Base-by-base conservation (phyloP, 2,329 filamentous ascomycete genomes). In the Westerdykella sp. region DNA sequence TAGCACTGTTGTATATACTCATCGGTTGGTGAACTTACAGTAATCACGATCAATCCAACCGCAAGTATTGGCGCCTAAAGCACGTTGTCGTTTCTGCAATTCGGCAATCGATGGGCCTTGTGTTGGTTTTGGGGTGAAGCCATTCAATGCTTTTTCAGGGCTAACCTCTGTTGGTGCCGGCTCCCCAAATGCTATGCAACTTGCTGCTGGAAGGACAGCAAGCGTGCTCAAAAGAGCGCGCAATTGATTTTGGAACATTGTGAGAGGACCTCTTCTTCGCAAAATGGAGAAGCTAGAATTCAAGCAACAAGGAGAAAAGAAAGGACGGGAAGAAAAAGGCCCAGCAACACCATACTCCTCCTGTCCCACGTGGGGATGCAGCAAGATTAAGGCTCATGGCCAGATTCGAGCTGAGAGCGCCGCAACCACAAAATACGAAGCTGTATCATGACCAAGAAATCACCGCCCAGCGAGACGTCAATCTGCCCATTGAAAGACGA, bases 41-140 rank as follows among this genome's bases (percentile, higher is more conserved):
- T 45, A 44, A 22, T 53, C 42, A 5, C 48, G 52, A 41, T 58
- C 50, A 1, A 57, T 28, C 56, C 56, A 60, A 11, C 57, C 58
- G 40, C 58, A 61, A n/a, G 51, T 57, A 34, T 56, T 50, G 1
- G 47, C 41, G 25, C 15, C n/a, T 4, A 39, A 14, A 28, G 47
- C 43, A 5, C 34, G 37, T 46, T 56, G 54, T 15, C 55, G 46
- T 32, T 44, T 56, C 18, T 32, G 42, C 16, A 60, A 40, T 35
- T 60, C 52, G 10, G 42, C 36, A 6, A 48, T 28, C 11, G 53
- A 50, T n/a, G 58, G 57, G 12, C 46, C 50, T 37, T 51, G 46
- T 0, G 59, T 61, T n/a, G 58, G 56, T 38, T 46, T 51, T 21
- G 56, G 54, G 36, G 38, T 55, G 35, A 38, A 49, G 30, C 44